Evolutionary conservation across 2,329 filamentous ascomycete genomes (phyloP).

Genomic region (Colletotrichum costaricense): DNA sequence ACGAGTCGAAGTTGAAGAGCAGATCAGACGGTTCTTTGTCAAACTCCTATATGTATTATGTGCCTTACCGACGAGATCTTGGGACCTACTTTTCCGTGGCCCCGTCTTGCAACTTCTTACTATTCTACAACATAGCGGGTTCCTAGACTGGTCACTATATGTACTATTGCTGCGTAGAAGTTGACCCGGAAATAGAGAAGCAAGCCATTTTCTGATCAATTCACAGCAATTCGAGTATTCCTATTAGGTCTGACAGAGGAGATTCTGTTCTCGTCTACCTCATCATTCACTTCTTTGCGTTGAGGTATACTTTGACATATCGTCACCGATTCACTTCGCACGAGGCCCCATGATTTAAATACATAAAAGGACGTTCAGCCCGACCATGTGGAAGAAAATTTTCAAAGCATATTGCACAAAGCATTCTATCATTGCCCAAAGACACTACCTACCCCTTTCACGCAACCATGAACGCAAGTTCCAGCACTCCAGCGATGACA

Average conservation of each 20-base stretch:
- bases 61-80: too few species aligned
- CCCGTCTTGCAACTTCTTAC: too few species aligned
- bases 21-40: too few species aligned
- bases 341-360: not conserved
- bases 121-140: too few species aligned
- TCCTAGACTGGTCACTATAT: too few species aligned
- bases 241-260: not conserved
- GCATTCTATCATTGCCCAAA: not conserved
- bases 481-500: not conserved
- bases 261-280: not conserved
- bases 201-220: not conserved
- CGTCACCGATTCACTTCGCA: not conserved
- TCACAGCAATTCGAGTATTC: not conserved
- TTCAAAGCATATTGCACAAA: not conserved
- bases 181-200: too few species aligned
- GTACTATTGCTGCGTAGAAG: too few species aligned
- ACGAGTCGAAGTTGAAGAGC: too few species aligned
- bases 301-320: not conserved
- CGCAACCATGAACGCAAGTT: not conserved
- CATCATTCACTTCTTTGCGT: not conserved
- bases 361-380: not conserved
- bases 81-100: too few species aligned
- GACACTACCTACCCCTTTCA: not conserved
- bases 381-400: not conserved
- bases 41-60: too few species aligned